Evolutionary conservation across 2,329 filamentous ascomycete species (phyloP), one percentile per base, ranked within the genome.

Genomic region (Neophaeococcomyces aloes): DNA sequence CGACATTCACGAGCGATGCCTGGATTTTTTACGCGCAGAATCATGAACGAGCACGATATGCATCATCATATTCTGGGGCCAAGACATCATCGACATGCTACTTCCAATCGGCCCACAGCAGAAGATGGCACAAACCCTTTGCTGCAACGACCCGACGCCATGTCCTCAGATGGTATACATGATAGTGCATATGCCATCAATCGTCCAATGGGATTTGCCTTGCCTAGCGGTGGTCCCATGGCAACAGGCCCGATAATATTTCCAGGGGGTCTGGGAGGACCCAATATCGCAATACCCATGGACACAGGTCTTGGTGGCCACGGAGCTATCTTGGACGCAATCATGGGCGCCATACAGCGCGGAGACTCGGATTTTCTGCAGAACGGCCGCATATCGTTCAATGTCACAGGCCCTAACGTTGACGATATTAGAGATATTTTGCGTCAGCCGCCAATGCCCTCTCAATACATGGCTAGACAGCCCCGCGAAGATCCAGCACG

Each of bases 111-210:
- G 25, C 65, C 75, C 41, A 71, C 71, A 21, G 72, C 75, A 27
- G 86, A 94, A 51, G 88, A 95, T 59, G 87, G 86, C 3, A 72
- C 79, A 17, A 95, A 96, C 57, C 89, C 89, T 33, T 71, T 96
- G 10, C 76, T 96, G 42, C 82, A 87, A 51, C 81, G 85, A 44
- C 62, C 64, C 35, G 41, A 44, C 11, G 18, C 19, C 11, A 15
- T 35, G 31, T 27, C 23, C 5, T 10, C 23, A 27, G 23, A 27
- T 27, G 19, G 11, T 8, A 23, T 17, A 4, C n/a, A 27, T 15
- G 39, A 27, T 18, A 8, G 10, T n/a, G 13, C 11, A 18, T 35
- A 27, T 25, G 4, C 38, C 8, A 8, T 4, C 7, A 30, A 25
- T 25, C 19, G 18, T 2, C 17, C 29, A 8, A 15, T 32, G 7